These are phyloP conservation scores for Diaporthe sp. DNA, from an alignment of 2,329 filamentous ascomycete genomes.

Conservation along the genomic window DNA sequence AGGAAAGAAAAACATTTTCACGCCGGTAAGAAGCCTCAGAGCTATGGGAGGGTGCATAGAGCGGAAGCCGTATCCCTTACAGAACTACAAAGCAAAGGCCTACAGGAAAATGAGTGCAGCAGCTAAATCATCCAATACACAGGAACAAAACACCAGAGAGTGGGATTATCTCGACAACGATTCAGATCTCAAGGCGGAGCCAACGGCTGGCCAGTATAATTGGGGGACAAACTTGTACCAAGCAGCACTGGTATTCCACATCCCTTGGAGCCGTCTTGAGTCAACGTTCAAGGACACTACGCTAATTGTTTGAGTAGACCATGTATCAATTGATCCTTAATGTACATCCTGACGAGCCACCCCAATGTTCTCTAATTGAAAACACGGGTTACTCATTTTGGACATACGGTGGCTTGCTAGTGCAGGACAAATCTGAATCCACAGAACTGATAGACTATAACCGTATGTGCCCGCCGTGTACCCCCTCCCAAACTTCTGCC, in stretches of 20 bases:
- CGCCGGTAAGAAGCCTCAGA: slow-evolving; percentile 19
- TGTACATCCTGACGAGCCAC: neutral
- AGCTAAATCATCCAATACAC: neutral
- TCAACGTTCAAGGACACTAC: too few relatives aligned
- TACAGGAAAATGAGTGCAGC: neutral
- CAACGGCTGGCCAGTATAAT: slow-evolving; percentile 24
- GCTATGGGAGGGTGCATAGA: too few relatives aligned
- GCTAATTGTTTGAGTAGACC: neutral
- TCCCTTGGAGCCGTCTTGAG: neutral
- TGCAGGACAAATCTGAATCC: neutral
- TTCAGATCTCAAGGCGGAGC: neutral
- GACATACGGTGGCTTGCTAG: slow-evolving; percentile 18
- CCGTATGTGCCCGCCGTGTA: neutral
- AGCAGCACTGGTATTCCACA: slow-evolving; percentile 12
- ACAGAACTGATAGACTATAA: slow-evolving; percentile 16
- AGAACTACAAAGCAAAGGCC: neutral
- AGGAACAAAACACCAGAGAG: slow-evolving; percentile 38
- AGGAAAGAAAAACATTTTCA: slow-evolving; percentile 17
- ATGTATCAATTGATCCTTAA: slow-evolving; percentile 28
- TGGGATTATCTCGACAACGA: slow-evolving; percentile 31
- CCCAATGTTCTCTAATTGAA: neutral
- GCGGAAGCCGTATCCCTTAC: neutral
- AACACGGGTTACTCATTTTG: neutral
- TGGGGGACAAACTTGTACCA: slow-evolving; percentile 37
- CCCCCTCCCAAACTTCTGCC: neutral